A percentile compares a stretch with the other conserved stretches of the same genome.
Evolutionary conservation across 176 grass and related monocot species (phyloP).

Genomic region (Saccharum spontaneum): DNA sequence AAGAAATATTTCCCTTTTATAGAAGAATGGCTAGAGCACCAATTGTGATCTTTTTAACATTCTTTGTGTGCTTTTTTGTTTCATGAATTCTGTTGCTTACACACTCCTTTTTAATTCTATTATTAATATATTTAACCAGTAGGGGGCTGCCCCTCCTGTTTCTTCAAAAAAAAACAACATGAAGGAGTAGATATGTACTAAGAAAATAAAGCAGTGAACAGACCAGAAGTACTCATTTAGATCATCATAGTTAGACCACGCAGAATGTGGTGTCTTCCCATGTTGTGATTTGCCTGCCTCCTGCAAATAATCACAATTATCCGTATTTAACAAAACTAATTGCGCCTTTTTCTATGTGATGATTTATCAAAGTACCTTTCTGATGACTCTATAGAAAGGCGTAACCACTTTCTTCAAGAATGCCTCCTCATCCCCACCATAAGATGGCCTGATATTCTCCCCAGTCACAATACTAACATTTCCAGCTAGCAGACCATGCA

Average conservation of each 20-base stretch:
- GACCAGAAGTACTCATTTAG: slow-evolving; percentile 97
- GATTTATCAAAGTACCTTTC: slow-evolving; percentile 46
- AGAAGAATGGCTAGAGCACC: too few species aligned
- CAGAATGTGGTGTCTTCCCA: slow-evolving; percentile 85
- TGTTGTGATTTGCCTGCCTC: slow-evolving; percentile 91
- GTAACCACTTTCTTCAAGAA: slow-evolving; percentile 96
- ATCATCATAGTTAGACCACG: slow-evolving; percentile 99
- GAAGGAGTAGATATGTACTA: not conserved
- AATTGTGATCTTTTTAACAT: not conserved
- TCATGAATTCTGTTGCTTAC: not conserved
- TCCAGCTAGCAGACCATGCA: slow-evolving; percentile 76
- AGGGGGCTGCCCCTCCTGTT: not conserved
- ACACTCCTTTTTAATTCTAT: not conserved
- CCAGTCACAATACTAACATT: slow-evolving; percentile 93
- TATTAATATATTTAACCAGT: not conserved
- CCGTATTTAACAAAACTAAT: slow-evolving; percentile 32
- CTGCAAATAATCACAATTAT: slow-evolving; percentile 50
- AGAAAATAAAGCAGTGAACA: slow-evolving; percentile 31
- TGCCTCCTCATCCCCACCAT: slow-evolving; percentile 90
- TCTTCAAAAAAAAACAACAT: not conserved
- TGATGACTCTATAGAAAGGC: slow-evolving; percentile 86
- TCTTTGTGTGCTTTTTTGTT: not conserved
- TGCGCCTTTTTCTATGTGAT: not conserved
- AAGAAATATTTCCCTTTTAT: too few species aligned
- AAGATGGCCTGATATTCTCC: slow-evolving; percentile 91